phyloP scores from a whole-genome alignment of 768 basidiomycete genomes.

The Trametes maxima region DNA sequence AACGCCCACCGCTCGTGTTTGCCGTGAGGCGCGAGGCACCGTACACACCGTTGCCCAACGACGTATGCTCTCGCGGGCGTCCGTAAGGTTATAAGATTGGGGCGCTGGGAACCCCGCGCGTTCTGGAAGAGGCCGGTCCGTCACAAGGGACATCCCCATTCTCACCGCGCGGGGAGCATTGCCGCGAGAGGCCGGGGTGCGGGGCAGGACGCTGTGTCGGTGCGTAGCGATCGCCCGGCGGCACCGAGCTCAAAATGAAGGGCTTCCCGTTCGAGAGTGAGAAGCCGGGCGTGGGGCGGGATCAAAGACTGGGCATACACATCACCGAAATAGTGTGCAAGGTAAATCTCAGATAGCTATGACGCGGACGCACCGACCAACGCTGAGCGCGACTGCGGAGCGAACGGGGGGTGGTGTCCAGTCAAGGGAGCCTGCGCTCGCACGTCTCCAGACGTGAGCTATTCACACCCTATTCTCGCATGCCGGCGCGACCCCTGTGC shows the following conservation, averaged over 20 bases:
- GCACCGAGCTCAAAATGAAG: conserved; percentile 15
- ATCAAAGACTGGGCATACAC: neutral
- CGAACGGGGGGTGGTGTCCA: neutral
- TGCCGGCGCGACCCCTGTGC: neutral
- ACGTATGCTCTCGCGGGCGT: conserved; percentile 1
- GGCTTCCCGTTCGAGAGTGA: conserved; percentile 11
- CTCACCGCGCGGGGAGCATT: conserved; percentile 9
- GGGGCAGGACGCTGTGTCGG: neutral
- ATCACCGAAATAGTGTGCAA: neutral
- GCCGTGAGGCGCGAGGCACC: conserved; percentile 25
- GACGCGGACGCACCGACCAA: neutral
- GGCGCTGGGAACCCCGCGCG: conserved; percentile 16
- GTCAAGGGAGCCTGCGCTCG: neutral
- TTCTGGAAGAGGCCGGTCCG: conserved; percentile 14
- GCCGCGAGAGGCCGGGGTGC: conserved; percentile 6
- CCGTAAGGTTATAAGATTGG: conserved; percentile 4
- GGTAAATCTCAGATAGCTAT: neutral
- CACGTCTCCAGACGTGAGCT: neutral
- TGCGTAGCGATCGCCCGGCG: conserved; percentile 7
- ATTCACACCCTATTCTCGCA: conserved; percentile 8
- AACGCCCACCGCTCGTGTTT: conserved; percentile 29
- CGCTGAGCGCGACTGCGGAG: neutral
- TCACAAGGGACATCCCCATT: conserved; percentile 15
- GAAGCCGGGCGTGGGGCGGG: neutral
- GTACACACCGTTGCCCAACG: neutral